phyloP scores from a whole-genome alignment of 768 basidiomycete genomes.

The Lentinus brumalis region DNA sequence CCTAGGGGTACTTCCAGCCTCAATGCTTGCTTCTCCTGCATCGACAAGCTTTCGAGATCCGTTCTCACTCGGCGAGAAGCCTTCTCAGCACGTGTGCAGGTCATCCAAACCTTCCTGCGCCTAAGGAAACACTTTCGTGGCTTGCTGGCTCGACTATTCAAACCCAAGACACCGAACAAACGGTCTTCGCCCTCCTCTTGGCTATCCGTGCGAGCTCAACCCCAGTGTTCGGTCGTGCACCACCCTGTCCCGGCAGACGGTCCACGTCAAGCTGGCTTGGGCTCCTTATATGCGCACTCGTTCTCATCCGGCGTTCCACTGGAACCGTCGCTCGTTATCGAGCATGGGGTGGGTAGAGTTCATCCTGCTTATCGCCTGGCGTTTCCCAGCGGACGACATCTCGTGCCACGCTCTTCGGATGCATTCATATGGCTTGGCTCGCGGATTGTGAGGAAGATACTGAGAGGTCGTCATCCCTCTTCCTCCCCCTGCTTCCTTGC shows the following conservation, averaged over 20 bases:
- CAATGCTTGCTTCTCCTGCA: too few species aligned
- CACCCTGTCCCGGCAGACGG: neutral
- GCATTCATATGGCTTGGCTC: too few species aligned
- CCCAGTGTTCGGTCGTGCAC: neutral
- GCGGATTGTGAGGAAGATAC: too few species aligned
- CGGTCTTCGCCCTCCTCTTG: neutral
- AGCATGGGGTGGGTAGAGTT: neutral
- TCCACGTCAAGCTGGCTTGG: neutral
- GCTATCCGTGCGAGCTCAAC: neutral
- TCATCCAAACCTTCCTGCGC: too few species aligned
- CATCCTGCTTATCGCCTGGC: neutral
- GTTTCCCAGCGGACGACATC: neutral
- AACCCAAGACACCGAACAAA: neutral
- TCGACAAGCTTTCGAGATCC: too few species aligned
- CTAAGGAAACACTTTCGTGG: neutral
- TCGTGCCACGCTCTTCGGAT: too few species aligned
- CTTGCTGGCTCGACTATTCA: neutral
- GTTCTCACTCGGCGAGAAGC: too few species aligned
- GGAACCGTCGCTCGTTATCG: neutral
- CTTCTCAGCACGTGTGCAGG: too few species aligned
- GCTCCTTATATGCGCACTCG: neutral
- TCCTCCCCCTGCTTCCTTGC: too few species aligned
- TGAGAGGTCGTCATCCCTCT: too few species aligned
- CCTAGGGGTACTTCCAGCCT: too few species aligned
- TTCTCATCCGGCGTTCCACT: neutral